Evolutionary conservation across 805 yeast species (phyloP).

Genomic region (Allodekkera sacchari): DNA sequence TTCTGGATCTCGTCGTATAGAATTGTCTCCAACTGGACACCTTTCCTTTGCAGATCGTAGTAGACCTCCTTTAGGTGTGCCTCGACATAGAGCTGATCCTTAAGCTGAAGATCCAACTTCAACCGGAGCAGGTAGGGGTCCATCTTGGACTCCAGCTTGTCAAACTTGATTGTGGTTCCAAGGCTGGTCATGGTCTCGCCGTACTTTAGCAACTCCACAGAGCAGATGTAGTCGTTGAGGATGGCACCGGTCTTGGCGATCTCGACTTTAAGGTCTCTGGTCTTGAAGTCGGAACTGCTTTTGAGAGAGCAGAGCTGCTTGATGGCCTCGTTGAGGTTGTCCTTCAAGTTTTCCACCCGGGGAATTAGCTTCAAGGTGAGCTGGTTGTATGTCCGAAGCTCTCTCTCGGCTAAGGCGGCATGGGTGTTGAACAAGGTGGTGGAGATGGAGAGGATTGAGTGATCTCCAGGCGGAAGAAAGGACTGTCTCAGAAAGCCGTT

Average conservation of each 20-base stretch:
- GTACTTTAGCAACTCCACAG: slow-evolving; percentile 33
- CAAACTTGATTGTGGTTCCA: slow-evolving; percentile 20
- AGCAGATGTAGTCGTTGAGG: slow-evolving; percentile 37
- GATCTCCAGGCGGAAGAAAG: slow-evolving; percentile 28
- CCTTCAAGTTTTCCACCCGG: slow-evolving; percentile 46
- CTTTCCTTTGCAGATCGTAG: slow-evolving; percentile 55
- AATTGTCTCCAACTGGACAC: slow-evolving; percentile 56
- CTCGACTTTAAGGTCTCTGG: slow-evolving; percentile 47
- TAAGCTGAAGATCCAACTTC: slow-evolving; percentile 56
- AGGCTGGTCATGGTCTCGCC: slow-evolving; percentile 25
- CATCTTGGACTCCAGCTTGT: slow-evolving; percentile 18
- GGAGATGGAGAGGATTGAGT: slow-evolving; percentile 30
- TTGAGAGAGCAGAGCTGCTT: slow-evolving; percentile 49
- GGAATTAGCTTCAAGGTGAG: slow-evolving; percentile 41
- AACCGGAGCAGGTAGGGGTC: slow-evolving; percentile 62
- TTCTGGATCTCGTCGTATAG: slow-evolving; percentile 55
- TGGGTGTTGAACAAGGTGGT: slow-evolving; percentile 25
- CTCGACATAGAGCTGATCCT: slow-evolving; percentile 55
- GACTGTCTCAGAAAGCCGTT: slow-evolving; percentile 42
- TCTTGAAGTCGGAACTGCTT: slow-evolving; percentile 43
- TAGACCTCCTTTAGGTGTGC: slow-evolving; percentile 59
- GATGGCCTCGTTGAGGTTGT: slow-evolving; percentile 43
- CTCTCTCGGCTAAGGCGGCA: slow-evolving; percentile 29
- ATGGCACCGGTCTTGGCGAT: slow-evolving; percentile 55
- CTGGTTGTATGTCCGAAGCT: slow-evolving; percentile 44